Evolutionary conservation across 495 filamentous ascomycete genomes (phyloP).

Genomic region (Hypoxylon trugodes): DNA sequence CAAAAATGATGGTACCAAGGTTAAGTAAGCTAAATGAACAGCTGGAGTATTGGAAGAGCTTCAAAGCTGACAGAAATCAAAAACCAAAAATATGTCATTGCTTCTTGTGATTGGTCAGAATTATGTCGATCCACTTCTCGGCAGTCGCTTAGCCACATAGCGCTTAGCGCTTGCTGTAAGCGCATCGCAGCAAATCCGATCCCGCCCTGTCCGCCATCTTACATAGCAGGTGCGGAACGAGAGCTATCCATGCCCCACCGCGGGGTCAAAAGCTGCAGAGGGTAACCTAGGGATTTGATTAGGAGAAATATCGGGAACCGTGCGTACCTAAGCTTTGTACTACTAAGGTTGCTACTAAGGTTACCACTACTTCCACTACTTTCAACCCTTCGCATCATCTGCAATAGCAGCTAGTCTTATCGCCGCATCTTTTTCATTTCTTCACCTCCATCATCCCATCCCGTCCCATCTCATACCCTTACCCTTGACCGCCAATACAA

Average conservation of each 20-base stretch:
- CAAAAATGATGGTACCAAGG: constrained; percentile 27
- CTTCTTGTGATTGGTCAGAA: constrained; percentile 10
- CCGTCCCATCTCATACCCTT: no score
- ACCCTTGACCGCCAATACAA: no score
- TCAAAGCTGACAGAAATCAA: not conserved
- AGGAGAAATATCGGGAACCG: constrained; percentile 35
- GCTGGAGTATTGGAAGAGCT: constrained; percentile 14
- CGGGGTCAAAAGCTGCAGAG: constrained; percentile 26
- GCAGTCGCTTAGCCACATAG: constrained; percentile 25
- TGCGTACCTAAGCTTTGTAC: not conserved
- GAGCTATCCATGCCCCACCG: constrained; percentile 26
- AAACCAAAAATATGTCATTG: constrained; percentile 1
- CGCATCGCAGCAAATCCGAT: constrained; percentile 2
- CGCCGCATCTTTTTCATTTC: no score
- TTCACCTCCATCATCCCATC: no score
- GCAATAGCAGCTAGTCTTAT: no score
- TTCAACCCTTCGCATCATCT: no score
- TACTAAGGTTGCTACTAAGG: no score
- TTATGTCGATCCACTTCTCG: constrained; percentile 4
- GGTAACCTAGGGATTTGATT: constrained; percentile 13
- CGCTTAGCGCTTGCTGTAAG: constrained; percentile 25
- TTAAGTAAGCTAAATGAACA: constrained; percentile 15
- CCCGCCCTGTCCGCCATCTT: no score
- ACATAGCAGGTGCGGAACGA: no score
- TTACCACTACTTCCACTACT: no score